Conservation (phyloP, 1,139 yeast genomes). For the Lodderomyces jiufengensis region DNA sequence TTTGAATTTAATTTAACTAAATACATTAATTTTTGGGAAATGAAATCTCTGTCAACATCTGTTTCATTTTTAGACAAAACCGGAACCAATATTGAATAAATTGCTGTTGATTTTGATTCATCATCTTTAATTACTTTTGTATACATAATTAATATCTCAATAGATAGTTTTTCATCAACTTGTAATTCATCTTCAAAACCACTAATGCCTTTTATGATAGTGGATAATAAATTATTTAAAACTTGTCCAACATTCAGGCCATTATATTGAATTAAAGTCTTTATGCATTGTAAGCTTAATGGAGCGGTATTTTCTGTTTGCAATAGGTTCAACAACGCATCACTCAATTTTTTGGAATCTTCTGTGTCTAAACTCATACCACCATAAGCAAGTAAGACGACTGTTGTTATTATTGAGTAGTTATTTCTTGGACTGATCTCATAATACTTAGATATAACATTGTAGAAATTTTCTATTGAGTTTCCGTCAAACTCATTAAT, state of each 20-base stretch:
- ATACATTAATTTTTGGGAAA: constrained; percentile 49
- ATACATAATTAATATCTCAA: constrained; percentile 55
- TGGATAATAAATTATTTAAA: constrained; percentile 23
- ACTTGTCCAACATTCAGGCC: constrained; percentile 14
- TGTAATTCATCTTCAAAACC: constrained; percentile 9
- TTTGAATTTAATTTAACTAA: constrained; percentile 48
- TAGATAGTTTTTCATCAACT: constrained; percentile 37
- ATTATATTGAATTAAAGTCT: constrained; percentile 48
- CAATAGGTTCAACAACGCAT: constrained; percentile 33
- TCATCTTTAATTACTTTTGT: constrained; percentile 32
- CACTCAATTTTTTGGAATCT: constrained; percentile 27
- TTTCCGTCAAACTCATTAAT: constrained; percentile 25
- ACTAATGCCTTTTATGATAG: constrained; percentile 23
- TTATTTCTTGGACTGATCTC: constrained; percentile 25
- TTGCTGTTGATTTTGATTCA: constrained; percentile 25
- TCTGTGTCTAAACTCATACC: constrained; percentile 35
- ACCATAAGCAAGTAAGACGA: constrained; percentile 58
- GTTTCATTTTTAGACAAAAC: constrained; percentile 37
- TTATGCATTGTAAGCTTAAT: constrained; percentile 56
- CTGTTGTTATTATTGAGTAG: constrained; percentile 53
- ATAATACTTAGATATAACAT: constrained; percentile 26
- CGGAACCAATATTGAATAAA: constrained; percentile 48
- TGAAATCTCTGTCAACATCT: constrained; percentile 32
- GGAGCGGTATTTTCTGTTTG: constrained; percentile 30
- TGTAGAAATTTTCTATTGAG: constrained; percentile 33